Conservation (phyloP, 495 filamentous ascomycete species). For the Neurospora tetrasperma region DNA sequence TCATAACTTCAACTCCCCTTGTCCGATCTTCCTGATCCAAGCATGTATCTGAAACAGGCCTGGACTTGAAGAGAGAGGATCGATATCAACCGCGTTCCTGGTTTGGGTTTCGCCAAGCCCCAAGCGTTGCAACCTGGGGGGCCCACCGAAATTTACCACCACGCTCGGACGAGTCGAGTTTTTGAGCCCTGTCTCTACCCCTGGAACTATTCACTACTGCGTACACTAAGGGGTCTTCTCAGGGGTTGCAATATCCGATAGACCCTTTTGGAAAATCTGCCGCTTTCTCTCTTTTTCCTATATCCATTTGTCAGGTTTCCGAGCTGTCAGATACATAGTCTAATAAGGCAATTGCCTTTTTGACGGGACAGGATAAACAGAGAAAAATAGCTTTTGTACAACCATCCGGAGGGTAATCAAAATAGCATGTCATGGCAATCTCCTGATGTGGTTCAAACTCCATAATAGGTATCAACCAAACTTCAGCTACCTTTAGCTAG, state of each 20-base stretch:
- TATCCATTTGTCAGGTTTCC: background rate
- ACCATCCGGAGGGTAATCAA: background rate
- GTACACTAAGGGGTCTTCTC: background rate
- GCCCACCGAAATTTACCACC: background rate
- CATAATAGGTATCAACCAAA: background rate
- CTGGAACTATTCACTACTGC: background rate
- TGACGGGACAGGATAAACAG: background rate
- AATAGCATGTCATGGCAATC: background rate
- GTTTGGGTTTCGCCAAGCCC: background rate
- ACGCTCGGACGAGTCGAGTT: background rate
- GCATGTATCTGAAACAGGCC: background rate
- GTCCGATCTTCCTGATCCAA: background rate
- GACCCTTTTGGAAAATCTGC: background rate
- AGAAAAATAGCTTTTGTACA: background rate
- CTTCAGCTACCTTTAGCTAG: background rate
- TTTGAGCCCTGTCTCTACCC: background rate
- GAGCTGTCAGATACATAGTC: background rate
- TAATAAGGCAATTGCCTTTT: background rate
- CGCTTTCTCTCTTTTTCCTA: background rate
- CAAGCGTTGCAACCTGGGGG: background rate
- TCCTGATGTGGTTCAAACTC: background rate
- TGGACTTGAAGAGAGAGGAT: background rate
- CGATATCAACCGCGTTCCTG: background rate
- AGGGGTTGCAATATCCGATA: background rate
- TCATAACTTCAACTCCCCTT: background rate